These are phyloP conservation scores for Aquilaria malaccensis DNA, from an alignment of 345 rosid species.

Conservation along the genomic window DNA sequence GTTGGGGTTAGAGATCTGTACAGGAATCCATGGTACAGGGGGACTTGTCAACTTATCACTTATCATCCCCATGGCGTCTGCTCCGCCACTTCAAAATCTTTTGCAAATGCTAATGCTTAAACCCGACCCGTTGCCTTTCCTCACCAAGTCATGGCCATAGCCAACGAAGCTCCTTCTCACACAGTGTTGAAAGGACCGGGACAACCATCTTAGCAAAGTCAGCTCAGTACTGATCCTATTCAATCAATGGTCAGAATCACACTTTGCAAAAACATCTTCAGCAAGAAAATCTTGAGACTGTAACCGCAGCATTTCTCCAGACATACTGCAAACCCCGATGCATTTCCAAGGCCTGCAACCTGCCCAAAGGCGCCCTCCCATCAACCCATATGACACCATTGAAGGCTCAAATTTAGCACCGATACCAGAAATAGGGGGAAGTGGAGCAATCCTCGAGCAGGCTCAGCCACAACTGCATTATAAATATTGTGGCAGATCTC, in stretches of 20 bases:
- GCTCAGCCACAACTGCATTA: constrained; percentile 7
- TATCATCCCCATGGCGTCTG: constrained; percentile 21
- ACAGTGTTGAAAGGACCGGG: constrained; percentile 9
- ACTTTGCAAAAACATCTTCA: neutral
- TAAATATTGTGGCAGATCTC: constrained; percentile 13
- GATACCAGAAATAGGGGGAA: constrained; percentile 10
- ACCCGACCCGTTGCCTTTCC: constrained; percentile 6
- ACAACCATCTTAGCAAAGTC: constrained; percentile 7
- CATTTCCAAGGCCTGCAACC: constrained; percentile 11
- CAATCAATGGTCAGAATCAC: constrained; percentile 2
- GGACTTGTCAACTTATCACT: constrained; percentile 14
- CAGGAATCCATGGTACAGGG: constrained; percentile 38
- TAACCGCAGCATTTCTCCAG: constrained; percentile 8
- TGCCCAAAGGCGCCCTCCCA: constrained; percentile 7
- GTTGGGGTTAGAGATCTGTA: constrained; percentile 43
- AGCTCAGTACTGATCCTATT: constrained; percentile 9
- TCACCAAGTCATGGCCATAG: constrained; percentile 5
- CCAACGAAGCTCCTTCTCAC: constrained; percentile 18
- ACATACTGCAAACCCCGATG: constrained; percentile 5
- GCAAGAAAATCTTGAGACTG: neutral
- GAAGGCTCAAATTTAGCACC: constrained; percentile 12
- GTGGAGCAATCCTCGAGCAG: constrained; percentile 17
- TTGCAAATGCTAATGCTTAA: constrained; percentile 20
- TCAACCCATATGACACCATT: constrained; percentile 9
- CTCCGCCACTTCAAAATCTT: constrained; percentile 24